Evolutionary conservation across 441 rosid species (phyloP), one percentile per base, ranked within the genome.

Genomic region (Codiaeum variegatum): DNA sequence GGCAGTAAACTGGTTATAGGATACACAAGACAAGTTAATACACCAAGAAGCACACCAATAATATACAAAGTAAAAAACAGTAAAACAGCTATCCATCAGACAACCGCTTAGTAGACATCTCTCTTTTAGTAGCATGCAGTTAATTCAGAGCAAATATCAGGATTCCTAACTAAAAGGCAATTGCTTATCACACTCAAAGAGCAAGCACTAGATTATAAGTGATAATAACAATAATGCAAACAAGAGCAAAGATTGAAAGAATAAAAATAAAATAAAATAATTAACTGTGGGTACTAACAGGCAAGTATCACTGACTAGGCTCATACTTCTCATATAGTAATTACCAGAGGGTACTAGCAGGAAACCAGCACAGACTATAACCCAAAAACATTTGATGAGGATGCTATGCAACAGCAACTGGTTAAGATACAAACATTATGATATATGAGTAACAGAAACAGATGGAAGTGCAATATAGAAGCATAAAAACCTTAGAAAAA

Each of bases 1-100:
- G 98, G 98, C 77, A 95, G 83, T 69, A 90, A 82, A 83, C 96
- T 91, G 83, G 72, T 60, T 67, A 77, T 44, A 29, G 44, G 40
- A 18, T 49, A 56, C 29, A 54, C 62, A 52, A 56, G 31, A 44
- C 62, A 36, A 47, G 69, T 70, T 60, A 66, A 60, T 24, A 55
- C 13, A 12, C 32, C 26, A 62, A 6, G 10, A 55, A 62, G 24
- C 34, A 63, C 21, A 60, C 54, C 16, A 40, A 21, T 31, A 5
- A 32, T 36, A n/a, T 29, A 26, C 19, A 13, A 70, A 58, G 59
- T 60, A 58, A 71, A 73, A 26, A 18, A 13, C 59, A 58, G 59
- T 60, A 58, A 71, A 73, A 49, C 18, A 62, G 31, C 32, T 63
- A 52, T 11, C 23, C 10, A n/a, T 6, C 56, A 52, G 56, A 6